Conservation (phyloP, 176 grass and related monocot species). For the Tillandsia fasciculata region DNA sequence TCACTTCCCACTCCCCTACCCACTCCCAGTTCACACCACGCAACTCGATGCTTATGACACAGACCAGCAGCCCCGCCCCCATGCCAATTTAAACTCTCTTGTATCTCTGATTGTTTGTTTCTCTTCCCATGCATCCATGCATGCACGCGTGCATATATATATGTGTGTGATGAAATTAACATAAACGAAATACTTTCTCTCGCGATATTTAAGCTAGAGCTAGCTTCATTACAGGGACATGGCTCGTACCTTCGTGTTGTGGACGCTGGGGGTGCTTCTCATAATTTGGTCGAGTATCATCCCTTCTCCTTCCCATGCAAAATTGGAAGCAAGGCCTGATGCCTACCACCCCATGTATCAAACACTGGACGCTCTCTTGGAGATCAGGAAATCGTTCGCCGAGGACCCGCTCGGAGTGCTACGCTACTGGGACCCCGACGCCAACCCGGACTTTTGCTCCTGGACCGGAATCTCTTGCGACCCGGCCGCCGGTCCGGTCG, state of each 20-base stretch:
- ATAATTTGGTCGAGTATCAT: no score
- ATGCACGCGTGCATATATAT: slow-evolving; percentile 11
- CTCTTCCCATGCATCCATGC: slow-evolving; percentile 33
- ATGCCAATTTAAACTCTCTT: slow-evolving; percentile 10
- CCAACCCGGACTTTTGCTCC: slow-evolving; percentile 40
- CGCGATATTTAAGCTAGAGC: not conserved
- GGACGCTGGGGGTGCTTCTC: no score
- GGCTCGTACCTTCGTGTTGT: no score
- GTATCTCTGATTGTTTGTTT: not conserved
- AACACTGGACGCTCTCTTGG: slow-evolving; percentile 44
- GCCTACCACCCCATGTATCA: not conserved
- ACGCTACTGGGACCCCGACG: slow-evolving; percentile 29
- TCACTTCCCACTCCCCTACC: not conserved
- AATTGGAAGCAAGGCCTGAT: not conserved
- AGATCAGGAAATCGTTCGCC: slow-evolving; percentile 51
- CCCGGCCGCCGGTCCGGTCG: slow-evolving; percentile 19
- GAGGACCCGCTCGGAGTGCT: slow-evolving; percentile 38
- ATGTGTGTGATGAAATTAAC: slow-evolving; percentile 1
- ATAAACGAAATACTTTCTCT: slow-evolving; percentile 4
- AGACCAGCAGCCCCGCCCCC: slow-evolving; percentile 22
- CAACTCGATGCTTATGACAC: slow-evolving; percentile 13
- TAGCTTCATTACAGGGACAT: no score
- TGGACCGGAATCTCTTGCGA: slow-evolving; percentile 77
- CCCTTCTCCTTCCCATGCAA: not conserved
- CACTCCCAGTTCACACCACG: slow-evolving; percentile 32